Evolutionary conservation across 2,329 filamentous ascomycete genomes (phyloP), one percentile per base, ranked within the genome.

Genomic region (Neofusicoccum sp.): DNA sequence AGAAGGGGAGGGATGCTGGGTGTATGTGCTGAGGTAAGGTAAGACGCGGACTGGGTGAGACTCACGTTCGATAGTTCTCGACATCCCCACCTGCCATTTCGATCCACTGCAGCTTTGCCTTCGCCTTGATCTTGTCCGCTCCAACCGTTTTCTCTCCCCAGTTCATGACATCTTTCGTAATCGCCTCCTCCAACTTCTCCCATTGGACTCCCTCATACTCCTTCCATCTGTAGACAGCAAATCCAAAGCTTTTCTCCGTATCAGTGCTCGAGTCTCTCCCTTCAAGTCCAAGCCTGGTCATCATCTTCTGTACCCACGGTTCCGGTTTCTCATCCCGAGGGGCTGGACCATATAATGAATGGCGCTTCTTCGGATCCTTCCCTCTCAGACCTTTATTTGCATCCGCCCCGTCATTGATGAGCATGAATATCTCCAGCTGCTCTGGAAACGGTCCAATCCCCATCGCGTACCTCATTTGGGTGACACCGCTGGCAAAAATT

Each of bases 51-150:
- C 6, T 11, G 49, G 48, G 33, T 7, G 11, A 6, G 31, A 49
- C 44, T 48, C 34, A 60, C 56, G 12, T 39, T 37, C 45, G 33
- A 16, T 60, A 49, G 41, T 49, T 60, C 11, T 60, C 44, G 8
- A 48, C 33, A 33, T 28, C 31, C 1, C 28, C 14, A 9, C 34
- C 43, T 0, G 44, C 56, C 56, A 60, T 49, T 33, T 49, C 43
- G 7, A 49, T 36, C 56, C 43, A 60, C 9, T 59, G 56, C 31
- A 59, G 44, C 34, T 59, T 59, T 8, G 44, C 41, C 28, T 48
- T 59, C 31, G 41, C 37, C 12, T 31, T 59, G 41, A 59, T 37
- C 22, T 48, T 9, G 7, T 47, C 31, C 14, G 39, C 41, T 1
- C 56, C 56, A 2, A n/a, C 3, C 41, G 43, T 59, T 4, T 33